Evolutionary conservation across 805 yeast genomes (phyloP).

Genomic region (Cyberlindnera americana): DNA sequence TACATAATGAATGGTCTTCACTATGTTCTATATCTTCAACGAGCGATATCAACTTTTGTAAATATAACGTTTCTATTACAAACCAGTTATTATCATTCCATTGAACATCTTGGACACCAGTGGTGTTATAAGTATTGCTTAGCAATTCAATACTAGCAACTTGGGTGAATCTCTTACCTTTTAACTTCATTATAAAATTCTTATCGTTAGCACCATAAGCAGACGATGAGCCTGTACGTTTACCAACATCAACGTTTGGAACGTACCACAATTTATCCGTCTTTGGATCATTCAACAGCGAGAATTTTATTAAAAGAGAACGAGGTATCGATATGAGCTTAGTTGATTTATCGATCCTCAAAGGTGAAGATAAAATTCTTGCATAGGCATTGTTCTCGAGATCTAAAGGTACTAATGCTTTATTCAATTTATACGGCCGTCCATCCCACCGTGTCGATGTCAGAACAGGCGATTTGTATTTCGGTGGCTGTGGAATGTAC

Average conservation of each 20-base stretch:
- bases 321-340: constrained; percentile 26
- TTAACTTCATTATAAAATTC: not conserved
- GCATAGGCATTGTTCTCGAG: constrained; percentile 4
- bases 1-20: not conserved
- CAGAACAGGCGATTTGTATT: constrained; percentile 1
- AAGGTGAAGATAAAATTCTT: constrained; percentile 37
- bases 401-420: not conserved
- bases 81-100: constrained; percentile 14
- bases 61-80: constrained; percentile 13
- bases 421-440: not conserved
- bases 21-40: not conserved
- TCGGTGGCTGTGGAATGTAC: constrained; percentile 2
- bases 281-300: constrained; percentile 5
- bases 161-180: constrained; percentile 6
- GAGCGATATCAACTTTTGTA: constrained; percentile 6
- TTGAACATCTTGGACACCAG: constrained; percentile 7
- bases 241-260: constrained; percentile 10
- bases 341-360: constrained; percentile 37
- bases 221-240: constrained; percentile 9
- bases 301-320: constrained; percentile 8
- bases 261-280: constrained; percentile 11
- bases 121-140: constrained; percentile 11
- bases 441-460: constrained; percentile 4
- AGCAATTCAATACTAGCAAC: constrained; percentile 18
- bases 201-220: constrained; percentile 15